phyloP scores from a whole-genome alignment of 106 monocot species.

The Apostasia shenzhenica region DNA sequence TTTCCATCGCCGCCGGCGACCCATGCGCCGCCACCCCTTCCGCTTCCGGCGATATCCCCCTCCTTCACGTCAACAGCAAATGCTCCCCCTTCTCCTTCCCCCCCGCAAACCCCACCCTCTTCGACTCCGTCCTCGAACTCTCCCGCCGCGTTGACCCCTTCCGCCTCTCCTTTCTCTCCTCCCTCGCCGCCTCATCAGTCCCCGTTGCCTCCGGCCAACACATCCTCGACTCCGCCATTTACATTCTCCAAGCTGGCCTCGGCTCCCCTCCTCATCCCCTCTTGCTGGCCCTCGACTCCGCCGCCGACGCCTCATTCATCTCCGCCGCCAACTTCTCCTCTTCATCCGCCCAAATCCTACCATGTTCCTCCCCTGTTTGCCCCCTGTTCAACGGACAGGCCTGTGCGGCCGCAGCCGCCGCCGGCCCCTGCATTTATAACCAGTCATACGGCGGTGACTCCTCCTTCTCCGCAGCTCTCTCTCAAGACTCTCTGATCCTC shows the following conservation, averaged over 20 bases:
- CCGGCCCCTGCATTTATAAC: slow-evolving; percentile 40
- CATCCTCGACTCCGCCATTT: slow-evolving; percentile 54
- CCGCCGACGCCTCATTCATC: slow-evolving; percentile 65
- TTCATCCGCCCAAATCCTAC: slow-evolving; percentile 38
- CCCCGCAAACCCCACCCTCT: slow-evolving; percentile 19
- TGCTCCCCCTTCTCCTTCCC: slow-evolving; percentile 44
- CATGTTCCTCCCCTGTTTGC: slow-evolving; percentile 47
- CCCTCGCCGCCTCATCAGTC: slow-evolving; percentile 17
- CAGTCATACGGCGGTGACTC: slow-evolving; percentile 58
- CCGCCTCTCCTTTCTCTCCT: slow-evolving; percentile 46
- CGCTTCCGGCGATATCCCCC: slow-evolving; percentile 27
- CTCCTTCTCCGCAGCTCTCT: slow-evolving; percentile 36
- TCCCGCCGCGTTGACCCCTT: slow-evolving; percentile 24
- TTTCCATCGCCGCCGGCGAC: background rate
- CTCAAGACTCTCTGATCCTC: slow-evolving; percentile 52
- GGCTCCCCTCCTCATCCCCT: slow-evolving; percentile 72
- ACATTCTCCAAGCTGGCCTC: slow-evolving; percentile 57
- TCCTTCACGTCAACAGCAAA: slow-evolving; percentile 47
- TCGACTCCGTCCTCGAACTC: slow-evolving; percentile 26
- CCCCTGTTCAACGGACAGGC: slow-evolving; percentile 30
- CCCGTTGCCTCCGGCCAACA: slow-evolving; percentile 80
- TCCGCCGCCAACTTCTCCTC: slow-evolving; percentile 20
- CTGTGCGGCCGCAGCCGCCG: slow-evolving; percentile 10
- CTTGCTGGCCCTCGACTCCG: slow-evolving; percentile 71
- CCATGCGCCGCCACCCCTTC: slow-evolving; percentile 16